Conservation (phyloP, 305 asterid species). For the Fraxinus velutina region DNA sequence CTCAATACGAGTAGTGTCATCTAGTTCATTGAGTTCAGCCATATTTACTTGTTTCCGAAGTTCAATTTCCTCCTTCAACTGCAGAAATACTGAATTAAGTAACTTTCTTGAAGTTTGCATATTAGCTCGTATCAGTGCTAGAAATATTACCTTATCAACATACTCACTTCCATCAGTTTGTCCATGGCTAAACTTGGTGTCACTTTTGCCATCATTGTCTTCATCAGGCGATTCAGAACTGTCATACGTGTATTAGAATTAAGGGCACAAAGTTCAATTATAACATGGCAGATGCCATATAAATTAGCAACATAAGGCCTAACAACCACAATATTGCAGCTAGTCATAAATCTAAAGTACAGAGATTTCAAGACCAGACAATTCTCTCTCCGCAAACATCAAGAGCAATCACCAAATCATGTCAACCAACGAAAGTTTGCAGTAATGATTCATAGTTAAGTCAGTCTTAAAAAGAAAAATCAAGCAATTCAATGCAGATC, state of each 20-base stretch:
- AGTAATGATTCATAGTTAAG: background rate
- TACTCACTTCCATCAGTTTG: slow-evolving; percentile 66
- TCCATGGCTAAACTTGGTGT: slow-evolving; percentile 40
- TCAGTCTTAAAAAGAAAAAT: slow-evolving; percentile 6
- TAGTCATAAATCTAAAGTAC: background rate
- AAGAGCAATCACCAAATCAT: slow-evolving; percentile 11
- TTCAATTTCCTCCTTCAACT: slow-evolving; percentile 86
- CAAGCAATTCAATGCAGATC: background rate
- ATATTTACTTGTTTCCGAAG: slow-evolving; percentile 74
- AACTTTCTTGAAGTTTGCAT: slow-evolving; percentile 9
- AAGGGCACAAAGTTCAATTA: slow-evolving; percentile 46
- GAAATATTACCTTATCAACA: slow-evolving; percentile 63
- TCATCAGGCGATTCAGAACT: slow-evolving; percentile 65
- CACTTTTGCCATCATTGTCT: slow-evolving; percentile 43
- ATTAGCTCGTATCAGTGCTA: slow-evolving; percentile 17
- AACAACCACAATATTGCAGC: background rate
- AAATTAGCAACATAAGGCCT: slow-evolving; percentile 5
- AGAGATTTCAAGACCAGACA: slow-evolving; percentile 13
- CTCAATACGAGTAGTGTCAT: slow-evolving; percentile 76
- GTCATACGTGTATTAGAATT: slow-evolving; percentile 49
- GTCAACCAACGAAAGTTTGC: slow-evolving; percentile 1
- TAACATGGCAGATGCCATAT: slow-evolving; percentile 8
- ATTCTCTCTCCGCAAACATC: slow-evolving; percentile 5
- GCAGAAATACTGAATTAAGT: slow-evolving; percentile 26
- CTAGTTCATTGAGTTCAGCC: slow-evolving; percentile 86